Percentiles rank a stretch among this genome's conserved stretches.
Evolutionary conservation across 441 rosid species (phyloP).

Genomic region (Adansonia gregorii): DNA sequence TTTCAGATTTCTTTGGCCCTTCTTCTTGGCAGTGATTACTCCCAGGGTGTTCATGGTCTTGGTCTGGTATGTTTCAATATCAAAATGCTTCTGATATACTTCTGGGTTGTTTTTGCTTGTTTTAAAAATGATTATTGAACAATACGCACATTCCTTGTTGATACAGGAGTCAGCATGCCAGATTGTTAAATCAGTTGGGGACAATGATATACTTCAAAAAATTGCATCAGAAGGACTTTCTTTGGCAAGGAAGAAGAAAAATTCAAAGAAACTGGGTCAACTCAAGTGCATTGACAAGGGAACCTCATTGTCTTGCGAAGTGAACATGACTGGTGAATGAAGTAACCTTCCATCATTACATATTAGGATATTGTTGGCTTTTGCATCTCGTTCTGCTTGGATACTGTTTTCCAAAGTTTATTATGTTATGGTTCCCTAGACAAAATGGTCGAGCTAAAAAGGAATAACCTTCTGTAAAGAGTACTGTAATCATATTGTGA

Average conservation of each 20-base stretch:
- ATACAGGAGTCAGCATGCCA: constrained; percentile 80
- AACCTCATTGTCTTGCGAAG: constrained; percentile 26
- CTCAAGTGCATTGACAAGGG: constrained; percentile 37
- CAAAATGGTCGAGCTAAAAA: constrained; percentile 2
- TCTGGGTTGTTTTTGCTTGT: constrained; percentile 18
- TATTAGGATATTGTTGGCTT: background rate
- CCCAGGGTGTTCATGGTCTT: constrained; percentile 78
- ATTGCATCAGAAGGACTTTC: constrained; percentile 59
- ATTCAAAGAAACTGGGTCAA: constrained; percentile 49
- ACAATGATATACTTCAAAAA: constrained; percentile 59
- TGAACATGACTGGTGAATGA: constrained; percentile 45
- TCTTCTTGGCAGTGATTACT: constrained; percentile 92
- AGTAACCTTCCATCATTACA: constrained; percentile 27
- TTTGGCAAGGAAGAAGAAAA: constrained; percentile 53
- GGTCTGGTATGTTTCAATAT: constrained; percentile 62
- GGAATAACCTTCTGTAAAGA: background rate
- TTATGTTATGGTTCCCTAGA: background rate
- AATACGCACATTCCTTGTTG: constrained; percentile 23
- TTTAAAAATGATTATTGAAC: constrained; percentile 15
- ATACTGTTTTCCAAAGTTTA: background rate
- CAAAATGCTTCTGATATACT: constrained; percentile 31
- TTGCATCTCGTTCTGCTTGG: background rate
- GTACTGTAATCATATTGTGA: background rate
- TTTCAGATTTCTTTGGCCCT: constrained; percentile 79
- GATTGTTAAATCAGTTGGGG: constrained; percentile 73